A percentile compares a stretch with the other conserved stretches of the same genome.
phyloP scores from a whole-genome alignment of 345 rosid species.

The Corymbia maculata region DNA sequence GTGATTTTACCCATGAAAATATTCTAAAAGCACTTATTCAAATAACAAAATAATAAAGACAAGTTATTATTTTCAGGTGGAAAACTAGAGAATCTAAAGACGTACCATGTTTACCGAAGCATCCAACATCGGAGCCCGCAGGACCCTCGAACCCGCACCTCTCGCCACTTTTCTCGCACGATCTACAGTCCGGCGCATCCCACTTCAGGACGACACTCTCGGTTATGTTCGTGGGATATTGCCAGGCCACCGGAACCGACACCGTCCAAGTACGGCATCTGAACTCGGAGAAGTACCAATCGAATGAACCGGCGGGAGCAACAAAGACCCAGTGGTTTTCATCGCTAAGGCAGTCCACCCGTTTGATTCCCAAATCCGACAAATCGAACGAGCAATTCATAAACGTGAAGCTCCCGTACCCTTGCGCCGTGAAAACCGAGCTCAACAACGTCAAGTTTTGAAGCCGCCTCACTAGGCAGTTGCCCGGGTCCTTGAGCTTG shows the following conservation, averaged over 20 bases:
- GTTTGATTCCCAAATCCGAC: not conserved
- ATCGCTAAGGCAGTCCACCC: not conserved
- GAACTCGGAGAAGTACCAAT: fast-evolving
- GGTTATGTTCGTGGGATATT: not conserved
- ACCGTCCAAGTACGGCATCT: not conserved
- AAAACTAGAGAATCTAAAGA: not conserved
- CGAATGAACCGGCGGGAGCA: not conserved
- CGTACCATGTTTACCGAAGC: not conserved
- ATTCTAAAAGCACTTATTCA: not conserved
- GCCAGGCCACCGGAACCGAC: not conserved
- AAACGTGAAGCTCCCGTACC: not conserved
- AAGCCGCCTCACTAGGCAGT: not conserved
- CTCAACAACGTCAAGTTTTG: not conserved
- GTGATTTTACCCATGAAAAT: not conserved
- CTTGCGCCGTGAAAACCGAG: not conserved
- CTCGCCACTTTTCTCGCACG: not conserved
- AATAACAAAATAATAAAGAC: not conserved
- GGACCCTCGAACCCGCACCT: not conserved
- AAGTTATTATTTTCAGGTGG: not conserved
- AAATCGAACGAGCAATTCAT: not conserved
- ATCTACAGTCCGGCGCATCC: not conserved
- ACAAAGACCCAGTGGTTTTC: not conserved
- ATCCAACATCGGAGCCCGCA: not conserved
- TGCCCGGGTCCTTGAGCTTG: not conserved
- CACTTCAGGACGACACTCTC: not conserved